Conservation (phyloP, 2,329 filamentous ascomycete species). For the Ceratocystis cacaofunesta region DNA sequence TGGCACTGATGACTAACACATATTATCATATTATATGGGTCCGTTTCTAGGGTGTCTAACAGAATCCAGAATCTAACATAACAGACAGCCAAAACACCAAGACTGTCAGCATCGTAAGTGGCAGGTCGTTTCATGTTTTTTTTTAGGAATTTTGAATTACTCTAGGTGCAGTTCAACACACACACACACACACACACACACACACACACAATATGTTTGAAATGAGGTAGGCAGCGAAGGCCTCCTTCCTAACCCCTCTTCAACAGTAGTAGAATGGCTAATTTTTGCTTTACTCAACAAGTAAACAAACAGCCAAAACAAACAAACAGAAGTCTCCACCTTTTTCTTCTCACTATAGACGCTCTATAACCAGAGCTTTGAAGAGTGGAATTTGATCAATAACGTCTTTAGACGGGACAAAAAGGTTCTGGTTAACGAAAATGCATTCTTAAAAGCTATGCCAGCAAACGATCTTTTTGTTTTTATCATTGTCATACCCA, state of each 20-base stretch:
- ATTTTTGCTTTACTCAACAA: not conserved
- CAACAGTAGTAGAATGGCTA: too few relatives aligned
- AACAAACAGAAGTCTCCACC: not conserved
- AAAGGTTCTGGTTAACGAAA: not conserved
- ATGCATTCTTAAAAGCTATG: not conserved
- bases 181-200: too few relatives aligned
- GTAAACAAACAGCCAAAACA: not conserved
- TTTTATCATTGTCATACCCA: constrained; percentile 9
- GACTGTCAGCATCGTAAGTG: not conserved
- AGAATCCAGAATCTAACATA: not conserved
- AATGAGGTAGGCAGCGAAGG: too few relatives aligned
- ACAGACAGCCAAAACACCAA: not conserved
- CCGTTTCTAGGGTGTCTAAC: not conserved
- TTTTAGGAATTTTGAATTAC: too few relatives aligned
- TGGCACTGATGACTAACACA: not conserved
- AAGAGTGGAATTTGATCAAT: not conserved
- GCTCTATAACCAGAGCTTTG: too few relatives aligned
- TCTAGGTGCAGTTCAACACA: too few relatives aligned
- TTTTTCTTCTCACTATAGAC: not conserved
- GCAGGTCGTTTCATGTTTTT: not conserved
- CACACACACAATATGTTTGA: too few relatives aligned
- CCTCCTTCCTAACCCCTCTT: too few relatives aligned
- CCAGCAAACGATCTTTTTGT: not conserved
- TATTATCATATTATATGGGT: not conserved
- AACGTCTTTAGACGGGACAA: not conserved